Evolutionary conservation across 106 monocot genomes (phyloP).

Genomic region (Amphibolis antarctica): DNA sequence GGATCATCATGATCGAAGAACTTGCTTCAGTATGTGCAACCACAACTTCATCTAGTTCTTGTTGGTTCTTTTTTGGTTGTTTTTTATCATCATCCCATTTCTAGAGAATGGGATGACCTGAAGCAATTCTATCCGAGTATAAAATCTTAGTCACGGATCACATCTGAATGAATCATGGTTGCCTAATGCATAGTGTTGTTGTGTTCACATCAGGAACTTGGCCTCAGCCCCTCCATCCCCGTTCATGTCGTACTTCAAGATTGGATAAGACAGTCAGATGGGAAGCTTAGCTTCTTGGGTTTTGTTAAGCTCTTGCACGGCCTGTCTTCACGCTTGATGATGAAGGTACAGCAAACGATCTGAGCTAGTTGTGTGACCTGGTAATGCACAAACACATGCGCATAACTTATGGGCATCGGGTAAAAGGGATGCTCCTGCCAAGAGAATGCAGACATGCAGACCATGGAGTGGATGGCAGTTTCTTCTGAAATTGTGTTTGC

Average conservation of each 20-base stretch:
- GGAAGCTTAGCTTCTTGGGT: constrained; percentile 94
- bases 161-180: neutral
- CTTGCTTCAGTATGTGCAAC: constrained; percentile 66
- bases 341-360: constrained; percentile 23
- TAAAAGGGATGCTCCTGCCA: neutral
- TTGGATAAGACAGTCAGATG: constrained; percentile 91
- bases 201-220: constrained; percentile 63
- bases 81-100: neutral
- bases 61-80: neutral
- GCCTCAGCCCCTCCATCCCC: constrained; percentile 72
- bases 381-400: neutral
- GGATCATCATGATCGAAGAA: constrained; percentile 89
- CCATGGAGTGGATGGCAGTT: too few species aligned
- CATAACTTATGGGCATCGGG: too few species aligned
- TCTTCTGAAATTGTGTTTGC: neutral
- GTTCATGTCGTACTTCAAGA: constrained; percentile 94
- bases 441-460: neutral
- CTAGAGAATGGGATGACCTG: neutral
- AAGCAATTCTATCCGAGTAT: neutral
- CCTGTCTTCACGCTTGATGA: constrained; percentile 41
- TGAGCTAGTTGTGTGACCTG: neutral
- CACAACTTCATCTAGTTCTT: neutral
- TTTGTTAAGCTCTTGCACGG: constrained; percentile 91
- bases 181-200: neutral
- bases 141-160: neutral